Evolutionary conservation across 2,329 filamentous ascomycete genomes (phyloP).

Genomic region (Fusarium haematococcum): DNA sequence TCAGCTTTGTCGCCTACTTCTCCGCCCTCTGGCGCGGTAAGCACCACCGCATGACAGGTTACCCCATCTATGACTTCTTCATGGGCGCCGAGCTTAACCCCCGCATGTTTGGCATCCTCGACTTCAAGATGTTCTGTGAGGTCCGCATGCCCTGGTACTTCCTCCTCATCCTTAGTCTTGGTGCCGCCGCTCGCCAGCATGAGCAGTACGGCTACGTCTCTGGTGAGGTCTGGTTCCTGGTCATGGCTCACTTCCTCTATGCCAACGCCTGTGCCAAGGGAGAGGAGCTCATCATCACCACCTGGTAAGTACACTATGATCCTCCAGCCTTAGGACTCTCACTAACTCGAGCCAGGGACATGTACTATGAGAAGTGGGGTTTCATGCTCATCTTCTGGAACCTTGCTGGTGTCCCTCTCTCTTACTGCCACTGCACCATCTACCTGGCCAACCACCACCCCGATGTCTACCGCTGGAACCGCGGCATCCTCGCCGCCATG

Average conservation of each 20-base stretch:
- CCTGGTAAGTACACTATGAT: constrained; percentile 63
- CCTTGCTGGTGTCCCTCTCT: constrained; percentile 88
- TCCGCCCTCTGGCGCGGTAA: constrained; percentile 84
- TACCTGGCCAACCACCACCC: constrained; percentile 89
- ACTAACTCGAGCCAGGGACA: constrained; percentile 67
- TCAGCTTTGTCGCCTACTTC: constrained; percentile 86
- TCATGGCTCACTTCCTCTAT: constrained; percentile 93
- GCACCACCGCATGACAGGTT: constrained; percentile 92
- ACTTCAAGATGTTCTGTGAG: constrained; percentile 98
- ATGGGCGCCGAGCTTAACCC: constrained; percentile 93
- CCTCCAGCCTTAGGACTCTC: background rate
- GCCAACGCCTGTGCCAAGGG: constrained; percentile 93
- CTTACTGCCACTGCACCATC: constrained; percentile 93
- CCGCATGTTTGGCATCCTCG: constrained; percentile 85
- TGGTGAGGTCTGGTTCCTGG: constrained; percentile 83
- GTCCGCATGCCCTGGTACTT: constrained; percentile 95
- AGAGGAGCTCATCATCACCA: constrained; percentile 89
- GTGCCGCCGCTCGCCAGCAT: constrained; percentile 83
- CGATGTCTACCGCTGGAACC: constrained; percentile 81
- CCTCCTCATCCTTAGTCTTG: constrained; percentile 81
- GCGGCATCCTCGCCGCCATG: constrained; percentile 71
- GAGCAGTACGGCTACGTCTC: constrained; percentile 88
- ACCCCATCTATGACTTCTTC: constrained; percentile 90
- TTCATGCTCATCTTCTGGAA: constrained; percentile 99
- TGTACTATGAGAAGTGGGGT: constrained; percentile 97